Evolutionary conservation across 2,329 filamentous ascomycete species (phyloP).

Genomic region (Monilinia laxa): DNA sequence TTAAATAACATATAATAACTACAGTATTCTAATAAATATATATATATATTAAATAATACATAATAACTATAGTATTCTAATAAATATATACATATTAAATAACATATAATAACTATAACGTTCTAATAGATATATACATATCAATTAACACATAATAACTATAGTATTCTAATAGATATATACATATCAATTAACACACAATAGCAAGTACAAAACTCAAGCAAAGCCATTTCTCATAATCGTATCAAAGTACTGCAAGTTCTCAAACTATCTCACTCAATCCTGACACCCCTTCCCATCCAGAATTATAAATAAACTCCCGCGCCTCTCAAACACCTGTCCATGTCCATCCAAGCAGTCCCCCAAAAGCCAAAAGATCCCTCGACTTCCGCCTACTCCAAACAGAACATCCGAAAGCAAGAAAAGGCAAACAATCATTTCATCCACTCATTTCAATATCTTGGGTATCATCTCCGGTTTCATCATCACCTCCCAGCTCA

Average conservation of each 20-base stretch:
- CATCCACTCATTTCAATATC: conserved; percentile 46
- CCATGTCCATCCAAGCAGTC: neutral
- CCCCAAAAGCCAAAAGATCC: neutral
- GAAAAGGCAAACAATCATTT: neutral
- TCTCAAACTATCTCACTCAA: no score
- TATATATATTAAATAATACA: no score
- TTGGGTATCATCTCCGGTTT: conserved; percentile 54
- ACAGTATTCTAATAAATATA: no score
- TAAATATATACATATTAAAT: no score
- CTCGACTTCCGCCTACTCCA: conserved; percentile 8
- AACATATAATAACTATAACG: no score
- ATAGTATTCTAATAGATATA: no score
- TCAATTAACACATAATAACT: no score
- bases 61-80: no score
- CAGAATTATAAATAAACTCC: conserved; percentile 13
- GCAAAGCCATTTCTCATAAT: conserved; percentile 1
- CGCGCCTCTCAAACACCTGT: conserved; percentile 1
- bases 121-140: no score
- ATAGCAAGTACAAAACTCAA: neutral
- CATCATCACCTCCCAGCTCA: conserved; percentile 65
- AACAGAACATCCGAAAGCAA: neutral
- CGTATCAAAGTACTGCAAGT: neutral
- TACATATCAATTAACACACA: neutral
- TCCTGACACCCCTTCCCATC: neutral
- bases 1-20: no score